Evolutionary conservation across 148 eudicot species (phyloP).

Genomic region (Heliosperma pusillum): DNA sequence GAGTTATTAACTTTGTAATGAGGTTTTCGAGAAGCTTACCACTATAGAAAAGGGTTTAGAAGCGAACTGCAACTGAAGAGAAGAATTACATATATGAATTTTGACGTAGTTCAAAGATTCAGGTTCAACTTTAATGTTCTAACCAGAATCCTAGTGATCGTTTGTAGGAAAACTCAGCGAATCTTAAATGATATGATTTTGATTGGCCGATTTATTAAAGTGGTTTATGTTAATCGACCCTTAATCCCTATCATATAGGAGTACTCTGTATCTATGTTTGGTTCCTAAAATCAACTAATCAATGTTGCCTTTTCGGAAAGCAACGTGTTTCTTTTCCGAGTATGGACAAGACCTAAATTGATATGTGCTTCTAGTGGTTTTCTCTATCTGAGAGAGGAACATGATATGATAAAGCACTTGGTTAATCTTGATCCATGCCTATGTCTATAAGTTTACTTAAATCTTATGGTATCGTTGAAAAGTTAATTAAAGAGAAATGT

Average conservation of each 20-base stretch:
- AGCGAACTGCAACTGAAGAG: slow-evolving; percentile 3
- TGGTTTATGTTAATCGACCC: background rate
- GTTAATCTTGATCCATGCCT: background rate
- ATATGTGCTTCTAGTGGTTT: background rate
- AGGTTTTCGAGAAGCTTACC: slow-evolving; percentile 12
- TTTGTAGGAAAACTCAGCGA: background rate
- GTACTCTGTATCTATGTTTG: background rate
- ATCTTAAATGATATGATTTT: background rate
- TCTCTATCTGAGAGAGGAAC: background rate
- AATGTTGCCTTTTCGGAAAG: background rate
- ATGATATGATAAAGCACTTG: background rate
- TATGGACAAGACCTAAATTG: background rate
- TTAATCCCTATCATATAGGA: background rate
- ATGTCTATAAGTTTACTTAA: slow-evolving; percentile 3
- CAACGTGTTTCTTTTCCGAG: background rate
- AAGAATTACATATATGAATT: slow-evolving; percentile 21
- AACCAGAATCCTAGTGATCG: background rate
- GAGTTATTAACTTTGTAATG: slow-evolving; percentile 4
- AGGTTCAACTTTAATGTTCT: background rate
- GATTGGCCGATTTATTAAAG: background rate
- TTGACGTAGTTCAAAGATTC: slow-evolving; percentile 13
- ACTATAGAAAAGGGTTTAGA: slow-evolving; percentile 11
- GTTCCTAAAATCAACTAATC: background rate
- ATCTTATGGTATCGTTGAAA: background rate
- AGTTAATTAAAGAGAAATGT: background rate